These are phyloP conservation scores for Volvox carteri DNA, from an alignment of 163 green algal species.

Conservation along the genomic window DNA sequence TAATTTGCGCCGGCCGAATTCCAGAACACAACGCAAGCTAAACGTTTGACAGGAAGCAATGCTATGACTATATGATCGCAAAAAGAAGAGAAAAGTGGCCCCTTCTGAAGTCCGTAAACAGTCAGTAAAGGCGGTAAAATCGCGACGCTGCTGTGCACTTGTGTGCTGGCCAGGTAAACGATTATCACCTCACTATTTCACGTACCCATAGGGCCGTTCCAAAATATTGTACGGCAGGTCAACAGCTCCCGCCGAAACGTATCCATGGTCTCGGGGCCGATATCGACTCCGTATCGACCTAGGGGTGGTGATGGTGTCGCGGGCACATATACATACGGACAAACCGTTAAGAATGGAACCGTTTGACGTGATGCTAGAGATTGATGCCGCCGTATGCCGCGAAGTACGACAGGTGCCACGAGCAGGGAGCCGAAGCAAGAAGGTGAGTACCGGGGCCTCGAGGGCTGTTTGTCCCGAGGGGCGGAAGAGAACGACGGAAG, in stretches of 20 bases:
- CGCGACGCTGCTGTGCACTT: too few species aligned
- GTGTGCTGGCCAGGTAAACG: too few species aligned
- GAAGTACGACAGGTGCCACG: neutral
- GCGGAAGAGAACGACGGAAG: too few species aligned
- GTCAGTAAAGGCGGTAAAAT: too few species aligned
- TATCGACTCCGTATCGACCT: constrained; percentile 67
- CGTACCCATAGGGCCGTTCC: constrained; percentile 76
- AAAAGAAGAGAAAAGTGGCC: too few species aligned
- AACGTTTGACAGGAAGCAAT: too few species aligned
- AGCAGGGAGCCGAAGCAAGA: neutral
- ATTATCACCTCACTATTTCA: neutral
- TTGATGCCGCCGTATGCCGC: neutral
- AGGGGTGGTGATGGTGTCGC: too few species aligned
- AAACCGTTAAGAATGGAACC: neutral
- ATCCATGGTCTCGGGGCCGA: constrained; percentile 58
- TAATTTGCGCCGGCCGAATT: too few species aligned
- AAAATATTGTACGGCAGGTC: constrained; percentile 71
- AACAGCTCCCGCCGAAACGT: constrained; percentile 53
- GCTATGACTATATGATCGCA: too few species aligned
- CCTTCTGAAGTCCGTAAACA: too few species aligned
- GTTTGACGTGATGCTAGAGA: neutral
- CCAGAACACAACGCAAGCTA: too few species aligned
- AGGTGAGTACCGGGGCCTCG: neutral
- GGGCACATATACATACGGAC: neutral
- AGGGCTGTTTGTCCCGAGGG: too few species aligned